A percentile compares a stretch with the other conserved stretches of the same genome.
Conservation (phyloP, 225 moss, liverwort and hornwort species). For the Rhytidiadelphus loreus region DNA sequence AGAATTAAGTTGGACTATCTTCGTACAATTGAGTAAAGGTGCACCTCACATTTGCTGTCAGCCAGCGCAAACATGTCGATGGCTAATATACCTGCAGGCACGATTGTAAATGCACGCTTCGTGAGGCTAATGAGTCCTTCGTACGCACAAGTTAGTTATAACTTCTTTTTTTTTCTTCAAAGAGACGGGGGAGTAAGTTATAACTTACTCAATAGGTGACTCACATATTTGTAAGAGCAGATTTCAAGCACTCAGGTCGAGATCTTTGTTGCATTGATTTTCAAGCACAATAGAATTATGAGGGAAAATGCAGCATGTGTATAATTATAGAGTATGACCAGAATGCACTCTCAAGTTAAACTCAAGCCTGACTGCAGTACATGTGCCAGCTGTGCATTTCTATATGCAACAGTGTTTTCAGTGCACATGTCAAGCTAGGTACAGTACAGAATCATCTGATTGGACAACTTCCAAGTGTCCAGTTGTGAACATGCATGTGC, state of each 20-base stretch:
- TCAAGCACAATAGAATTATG: background rate
- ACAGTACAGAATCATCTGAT: background rate
- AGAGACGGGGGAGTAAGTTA: too few species aligned
- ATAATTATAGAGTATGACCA: background rate
- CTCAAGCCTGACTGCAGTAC: background rate
- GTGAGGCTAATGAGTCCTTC: background rate
- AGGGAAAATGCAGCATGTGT: background rate
- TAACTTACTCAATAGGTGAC: too few species aligned
- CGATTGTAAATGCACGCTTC: background rate
- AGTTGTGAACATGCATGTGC: background rate
- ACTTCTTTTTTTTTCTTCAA: too few species aligned
- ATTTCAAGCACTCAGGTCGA: background rate
- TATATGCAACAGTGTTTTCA: background rate
- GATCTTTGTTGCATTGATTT: background rate
- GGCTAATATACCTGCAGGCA: background rate
- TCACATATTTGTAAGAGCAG: background rate
- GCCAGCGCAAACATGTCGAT: background rate
- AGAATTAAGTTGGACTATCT: background rate
- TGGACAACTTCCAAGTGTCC: background rate
- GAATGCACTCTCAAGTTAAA: background rate
- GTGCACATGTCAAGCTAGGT: background rate
- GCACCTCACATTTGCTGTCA: background rate
- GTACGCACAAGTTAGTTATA: background rate
- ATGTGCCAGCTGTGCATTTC: background rate
- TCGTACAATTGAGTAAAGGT: background rate